phyloP scores from a whole-genome alignment of 768 basidiomycete genomes.

The Kwoniella sp. region DNA sequence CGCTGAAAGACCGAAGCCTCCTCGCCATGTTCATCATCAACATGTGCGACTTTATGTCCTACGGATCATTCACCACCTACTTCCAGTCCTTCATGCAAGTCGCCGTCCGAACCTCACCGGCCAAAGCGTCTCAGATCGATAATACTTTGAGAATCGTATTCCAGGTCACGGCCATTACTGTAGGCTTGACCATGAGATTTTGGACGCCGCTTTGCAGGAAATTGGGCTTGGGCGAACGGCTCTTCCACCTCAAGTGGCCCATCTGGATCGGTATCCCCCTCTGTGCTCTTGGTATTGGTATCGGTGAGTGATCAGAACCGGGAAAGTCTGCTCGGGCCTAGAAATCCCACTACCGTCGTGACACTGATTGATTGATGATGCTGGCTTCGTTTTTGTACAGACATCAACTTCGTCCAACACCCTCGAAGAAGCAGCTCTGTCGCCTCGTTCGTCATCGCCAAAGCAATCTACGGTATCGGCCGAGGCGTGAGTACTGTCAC shows the following conservation, averaged over 20 bases:
- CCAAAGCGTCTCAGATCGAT: constrained; percentile 13
- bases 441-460: constrained; percentile 18
- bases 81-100: constrained; percentile 18
- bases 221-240: constrained; percentile 4
- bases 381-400: neutral
- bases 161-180: constrained; percentile 5
- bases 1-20: constrained; percentile 13
- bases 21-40: constrained; percentile 23
- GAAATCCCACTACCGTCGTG: too few species aligned
- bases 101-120: constrained; percentile 9
- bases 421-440: constrained; percentile 11
- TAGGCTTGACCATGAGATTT: constrained; percentile 16
- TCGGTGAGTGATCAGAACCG: too few species aligned
- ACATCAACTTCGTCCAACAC: constrained; percentile 19
- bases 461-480: constrained; percentile 18
- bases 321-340: too few species aligned
- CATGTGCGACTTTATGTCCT: constrained; percentile 22
- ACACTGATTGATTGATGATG: too few species aligned
- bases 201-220: constrained; percentile 17
- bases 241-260: constrained; percentile 16
- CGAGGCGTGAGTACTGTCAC: constrained; percentile 9
- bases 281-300: constrained; percentile 10
- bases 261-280: constrained; percentile 16
- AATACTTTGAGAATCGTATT: constrained; percentile 18
- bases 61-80: constrained; percentile 19